A percentile compares a stretch with the other conserved stretches of the same genome.
Evolutionary conservation across 192 early-diverging fungal species (phyloP).

Genomic region (Entomortierella chlamydospora): DNA sequence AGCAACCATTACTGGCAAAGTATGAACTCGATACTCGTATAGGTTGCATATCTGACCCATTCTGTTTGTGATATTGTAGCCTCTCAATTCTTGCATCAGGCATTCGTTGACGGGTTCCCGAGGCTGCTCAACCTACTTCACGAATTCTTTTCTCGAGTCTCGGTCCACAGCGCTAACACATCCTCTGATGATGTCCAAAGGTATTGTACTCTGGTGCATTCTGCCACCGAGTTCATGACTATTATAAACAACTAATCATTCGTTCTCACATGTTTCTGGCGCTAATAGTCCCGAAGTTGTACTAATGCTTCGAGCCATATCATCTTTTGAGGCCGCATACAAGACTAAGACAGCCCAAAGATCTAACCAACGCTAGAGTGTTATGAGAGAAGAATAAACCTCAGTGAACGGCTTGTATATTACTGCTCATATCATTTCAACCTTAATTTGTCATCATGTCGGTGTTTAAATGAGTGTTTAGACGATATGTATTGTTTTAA

Average conservation of each 20-base stretch:
- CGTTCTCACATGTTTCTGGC: neutral
- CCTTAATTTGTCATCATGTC: no score
- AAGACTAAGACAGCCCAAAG: conserved; percentile 36
- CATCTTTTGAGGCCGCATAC: conserved; percentile 48
- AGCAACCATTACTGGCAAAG: no score
- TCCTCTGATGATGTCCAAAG: conserved; percentile 65
- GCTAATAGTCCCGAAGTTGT: conserved; percentile 48
- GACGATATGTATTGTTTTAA: neutral
- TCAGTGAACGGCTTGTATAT: no score
- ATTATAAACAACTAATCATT: neutral
- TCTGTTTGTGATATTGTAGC: conserved; percentile 36
- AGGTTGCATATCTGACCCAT: no score
- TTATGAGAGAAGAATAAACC: neutral
- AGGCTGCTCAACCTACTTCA: conserved; percentile 60
- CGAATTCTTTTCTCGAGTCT: conserved; percentile 66
- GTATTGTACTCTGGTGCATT: conserved; percentile 32
- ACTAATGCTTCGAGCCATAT: conserved; percentile 54
- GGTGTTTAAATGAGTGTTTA: no score
- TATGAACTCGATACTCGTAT: no score
- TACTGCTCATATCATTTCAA: neutral
- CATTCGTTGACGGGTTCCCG: conserved; percentile 65
- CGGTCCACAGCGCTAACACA: conserved; percentile 54
- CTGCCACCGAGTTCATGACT: no score
- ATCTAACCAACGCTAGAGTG: conserved; percentile 12
- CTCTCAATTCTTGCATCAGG: conserved; percentile 64